Evolutionary conservation across 805 yeast genomes (phyloP).

Genomic region (Saturnispora saitoi): DNA sequence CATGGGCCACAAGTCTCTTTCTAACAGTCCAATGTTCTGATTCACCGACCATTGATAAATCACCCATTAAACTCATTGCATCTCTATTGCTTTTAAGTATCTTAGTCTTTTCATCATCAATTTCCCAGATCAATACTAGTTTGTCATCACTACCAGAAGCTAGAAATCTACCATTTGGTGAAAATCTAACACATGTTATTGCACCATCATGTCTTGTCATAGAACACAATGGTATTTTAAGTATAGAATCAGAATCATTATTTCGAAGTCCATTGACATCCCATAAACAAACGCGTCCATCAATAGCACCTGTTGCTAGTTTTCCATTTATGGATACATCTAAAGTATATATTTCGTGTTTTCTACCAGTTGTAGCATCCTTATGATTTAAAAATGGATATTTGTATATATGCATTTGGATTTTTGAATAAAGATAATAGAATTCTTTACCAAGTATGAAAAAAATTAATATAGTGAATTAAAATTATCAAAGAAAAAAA

Average conservation of each 20-base stretch:
- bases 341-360: constrained; percentile 78
- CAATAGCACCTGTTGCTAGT: constrained; percentile 88
- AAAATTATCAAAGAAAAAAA: background rate
- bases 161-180: constrained; percentile 83
- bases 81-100: constrained; percentile 24
- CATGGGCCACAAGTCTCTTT: constrained; percentile 90
- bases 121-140: constrained; percentile 86
- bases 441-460: background rate
- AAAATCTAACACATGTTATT: constrained; percentile 85
- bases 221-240: constrained; percentile 57
- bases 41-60: constrained; percentile 43
- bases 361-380: constrained; percentile 45
- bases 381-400: constrained; percentile 10
- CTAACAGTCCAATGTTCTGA: constrained; percentile 92
- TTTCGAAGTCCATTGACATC: constrained; percentile 17
- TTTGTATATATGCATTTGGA: background rate
- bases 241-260: constrained; percentile 21
- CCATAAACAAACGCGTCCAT: constrained; percentile 92
- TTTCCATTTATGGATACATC: constrained; percentile 79
- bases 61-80: background rate
- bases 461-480: background rate
- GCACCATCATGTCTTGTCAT: constrained; percentile 97
- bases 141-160: constrained; percentile 96
- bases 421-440: background rate
- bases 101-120: constrained; percentile 63